phyloP scores from a whole-genome alignment of 1,284 basidiomycete genomes.

The Vanrija sp. region DNA sequence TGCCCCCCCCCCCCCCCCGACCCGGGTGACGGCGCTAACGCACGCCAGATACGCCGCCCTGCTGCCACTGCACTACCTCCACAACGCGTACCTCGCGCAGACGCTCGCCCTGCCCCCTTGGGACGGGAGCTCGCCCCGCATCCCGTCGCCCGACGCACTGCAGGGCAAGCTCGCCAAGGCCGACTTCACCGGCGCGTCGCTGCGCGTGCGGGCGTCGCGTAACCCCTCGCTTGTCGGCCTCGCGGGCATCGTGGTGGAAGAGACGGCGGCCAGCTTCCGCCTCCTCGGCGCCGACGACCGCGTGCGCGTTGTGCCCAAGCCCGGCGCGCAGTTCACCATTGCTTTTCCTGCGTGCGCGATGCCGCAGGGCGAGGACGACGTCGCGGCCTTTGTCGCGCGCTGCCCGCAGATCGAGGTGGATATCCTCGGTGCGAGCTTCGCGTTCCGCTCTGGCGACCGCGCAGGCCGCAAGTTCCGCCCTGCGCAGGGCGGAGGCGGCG shows the following conservation, averaged over 20 bases:
- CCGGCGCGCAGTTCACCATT: conserved; percentile 47
- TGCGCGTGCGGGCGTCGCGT: conserved; percentile 29
- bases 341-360: conserved; percentile 43
- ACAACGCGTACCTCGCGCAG: conserved; percentile 37
- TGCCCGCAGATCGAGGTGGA: conserved; percentile 44
- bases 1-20: too few relatives aligned
- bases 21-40: too few relatives aligned
- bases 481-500: conserved; percentile 33
- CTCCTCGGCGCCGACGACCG: conserved; percentile 36
- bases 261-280: conserved; percentile 50
- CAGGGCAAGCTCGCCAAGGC: conserved; percentile 50
- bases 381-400: conserved; percentile 14
- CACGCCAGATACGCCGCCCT: conserved; percentile 39
- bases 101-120: conserved; percentile 26
- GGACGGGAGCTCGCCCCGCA: background rate
- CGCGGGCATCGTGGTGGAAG: conserved; percentile 50
- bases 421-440: conserved; percentile 48
- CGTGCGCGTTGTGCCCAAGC: conserved; percentile 49
- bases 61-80: conserved; percentile 41
- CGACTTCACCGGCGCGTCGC: conserved; percentile 50
- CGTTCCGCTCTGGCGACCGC: conserved; percentile 48
- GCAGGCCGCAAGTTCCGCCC: conserved; percentile 51
- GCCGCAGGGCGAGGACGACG: conserved; percentile 3
- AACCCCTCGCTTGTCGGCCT: conserved; percentile 43
- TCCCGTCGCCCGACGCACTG: conserved; percentile 24